Evolutionary conservation across 352 stramenopile species (phyloP).

Genomic region (Halophytophthora batemanensis): DNA sequence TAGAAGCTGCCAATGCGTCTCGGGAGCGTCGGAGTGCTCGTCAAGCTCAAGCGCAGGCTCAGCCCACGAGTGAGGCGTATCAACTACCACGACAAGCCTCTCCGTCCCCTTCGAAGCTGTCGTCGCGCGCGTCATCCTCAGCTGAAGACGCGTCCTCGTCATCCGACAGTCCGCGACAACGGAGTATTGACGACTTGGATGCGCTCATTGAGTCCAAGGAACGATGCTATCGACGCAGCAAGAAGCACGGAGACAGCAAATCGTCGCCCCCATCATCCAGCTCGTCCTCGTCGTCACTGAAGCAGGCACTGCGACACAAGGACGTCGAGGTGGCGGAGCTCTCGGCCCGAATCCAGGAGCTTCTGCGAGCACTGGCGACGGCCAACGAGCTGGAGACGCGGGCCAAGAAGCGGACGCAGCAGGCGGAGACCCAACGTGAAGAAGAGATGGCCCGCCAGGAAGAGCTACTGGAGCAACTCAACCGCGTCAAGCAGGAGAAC

Average conservation of each 20-base stretch:
- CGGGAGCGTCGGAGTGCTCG: not conserved
- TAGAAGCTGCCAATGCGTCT: slow-evolving; percentile 9
- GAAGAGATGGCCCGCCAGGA: slow-evolving; percentile 40
- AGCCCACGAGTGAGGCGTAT: not conserved
- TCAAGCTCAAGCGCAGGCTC: not conserved
- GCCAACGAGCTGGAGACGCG: slow-evolving; percentile 77
- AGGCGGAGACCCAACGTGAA: slow-evolving; percentile 29
- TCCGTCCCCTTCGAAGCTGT: slow-evolving; percentile 24
- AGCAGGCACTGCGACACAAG: slow-evolving; percentile 34
- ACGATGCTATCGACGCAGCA: slow-evolving; percentile 3
- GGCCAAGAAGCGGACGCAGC: slow-evolving; percentile 49
- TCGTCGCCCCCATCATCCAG: slow-evolving; percentile 11
- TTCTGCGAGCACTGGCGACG: slow-evolving; percentile 45
- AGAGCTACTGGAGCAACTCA: slow-evolving; percentile 46
- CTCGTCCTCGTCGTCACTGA: slow-evolving; percentile 17
- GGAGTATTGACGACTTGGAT: slow-evolving; percentile 39
- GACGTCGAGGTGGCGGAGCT: slow-evolving; percentile 41
- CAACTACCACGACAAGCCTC: slow-evolving; percentile 2
- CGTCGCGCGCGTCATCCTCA: slow-evolving; percentile 11
- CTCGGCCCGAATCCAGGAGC: slow-evolving; percentile 22
- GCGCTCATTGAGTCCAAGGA: slow-evolving; percentile 29
- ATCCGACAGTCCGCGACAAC: slow-evolving; percentile 16
- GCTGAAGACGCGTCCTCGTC: slow-evolving; percentile 11
- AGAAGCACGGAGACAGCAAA: slow-evolving; percentile 2
- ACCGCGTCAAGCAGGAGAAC: slow-evolving; percentile 63